A percentile compares a stretch with the other conserved stretches of the same genome.
phyloP scores from a whole-genome alignment of 2,329 filamentous ascomycete genomes.

The Rosellinia necatrix region DNA sequence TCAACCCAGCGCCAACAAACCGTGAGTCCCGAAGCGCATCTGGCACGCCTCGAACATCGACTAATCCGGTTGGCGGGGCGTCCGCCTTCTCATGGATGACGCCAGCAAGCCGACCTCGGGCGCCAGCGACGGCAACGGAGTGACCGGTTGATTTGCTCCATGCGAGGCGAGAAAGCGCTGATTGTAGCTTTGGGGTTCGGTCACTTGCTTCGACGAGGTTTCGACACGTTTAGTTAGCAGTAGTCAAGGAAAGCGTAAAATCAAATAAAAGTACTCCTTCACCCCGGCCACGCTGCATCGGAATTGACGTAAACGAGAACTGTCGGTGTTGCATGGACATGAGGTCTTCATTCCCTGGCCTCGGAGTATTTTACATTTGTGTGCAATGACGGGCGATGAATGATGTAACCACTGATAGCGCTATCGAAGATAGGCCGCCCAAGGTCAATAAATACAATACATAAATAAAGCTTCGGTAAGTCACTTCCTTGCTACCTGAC shows the following conservation, averaged over 20 bases:
- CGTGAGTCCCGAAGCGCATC: conserved; percentile 46
- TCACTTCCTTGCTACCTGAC: conserved; percentile 1
- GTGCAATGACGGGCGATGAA: too few relatives aligned
- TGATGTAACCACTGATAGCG: conserved; percentile 9
- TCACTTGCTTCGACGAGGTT: conserved; percentile 15
- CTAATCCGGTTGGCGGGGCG: conserved; percentile 88
- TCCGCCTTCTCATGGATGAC: conserved; percentile 96
- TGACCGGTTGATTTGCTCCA: conserved; percentile 25
- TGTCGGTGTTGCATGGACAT: not conserved
- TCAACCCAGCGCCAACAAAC: conserved; percentile 43
- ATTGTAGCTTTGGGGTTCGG: conserved; percentile 9
- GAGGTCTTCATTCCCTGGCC: not conserved
- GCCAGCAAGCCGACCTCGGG: conserved; percentile 50
- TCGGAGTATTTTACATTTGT: too few relatives aligned
- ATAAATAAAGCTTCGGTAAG: too few relatives aligned
- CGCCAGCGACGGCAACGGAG: conserved; percentile 44
- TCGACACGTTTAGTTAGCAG: conserved; percentile 22
- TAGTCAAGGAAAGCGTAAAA: conserved; percentile 22
- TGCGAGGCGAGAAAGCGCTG: too few relatives aligned
- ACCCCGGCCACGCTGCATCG: not conserved
- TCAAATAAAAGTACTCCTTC: conserved; percentile 19
- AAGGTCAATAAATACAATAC: too few relatives aligned
- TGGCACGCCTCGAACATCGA: conserved; percentile 56
- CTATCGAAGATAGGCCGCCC: too few relatives aligned
- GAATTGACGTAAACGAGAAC: not conserved